phyloP scores from a whole-genome alignment of 208 protist species.

The Trypanosoma caninum region DNA sequence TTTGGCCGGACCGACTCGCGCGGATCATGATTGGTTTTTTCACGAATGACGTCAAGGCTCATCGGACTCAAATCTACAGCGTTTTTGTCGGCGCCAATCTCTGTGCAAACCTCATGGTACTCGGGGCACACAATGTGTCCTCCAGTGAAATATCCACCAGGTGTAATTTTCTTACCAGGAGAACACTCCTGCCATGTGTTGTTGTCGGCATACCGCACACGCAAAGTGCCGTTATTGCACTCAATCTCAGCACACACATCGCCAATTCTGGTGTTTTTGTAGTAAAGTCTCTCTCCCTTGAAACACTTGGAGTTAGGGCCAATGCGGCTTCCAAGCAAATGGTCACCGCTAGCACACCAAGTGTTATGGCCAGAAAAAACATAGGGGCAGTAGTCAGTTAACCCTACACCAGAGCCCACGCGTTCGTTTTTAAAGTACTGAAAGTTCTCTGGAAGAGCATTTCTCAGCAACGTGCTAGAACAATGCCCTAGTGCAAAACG shows the following conservation, averaged over 20 bases:
- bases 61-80: background rate
- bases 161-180: constrained; percentile 4
- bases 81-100: background rate
- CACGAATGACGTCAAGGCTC: no score
- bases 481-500: constrained; percentile 29
- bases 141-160: constrained; percentile 10
- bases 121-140: constrained; percentile 40
- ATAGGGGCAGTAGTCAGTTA: no score
- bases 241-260: constrained; percentile 25
- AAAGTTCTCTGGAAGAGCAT: constrained; percentile 16
- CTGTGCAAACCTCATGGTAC: constrained; percentile 37
- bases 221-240: constrained; percentile 5
- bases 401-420: no score
- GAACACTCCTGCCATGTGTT: constrained; percentile 14
- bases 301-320: constrained; percentile 21
- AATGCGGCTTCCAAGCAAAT: constrained; percentile 24
- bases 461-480: background rate
- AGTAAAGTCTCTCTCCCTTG: background rate
- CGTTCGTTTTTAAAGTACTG: no score
- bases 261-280: background rate
- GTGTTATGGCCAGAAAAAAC: constrained; percentile 22
- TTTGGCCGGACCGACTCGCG: no score
- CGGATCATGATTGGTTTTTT: no score
- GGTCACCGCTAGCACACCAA: constrained; percentile 13
- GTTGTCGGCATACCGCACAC: constrained; percentile 3